These are phyloP conservation scores for Monosporascus sp. DNA, from an alignment of 2,329 filamentous ascomycete species.

Conservation along the genomic window DNA sequence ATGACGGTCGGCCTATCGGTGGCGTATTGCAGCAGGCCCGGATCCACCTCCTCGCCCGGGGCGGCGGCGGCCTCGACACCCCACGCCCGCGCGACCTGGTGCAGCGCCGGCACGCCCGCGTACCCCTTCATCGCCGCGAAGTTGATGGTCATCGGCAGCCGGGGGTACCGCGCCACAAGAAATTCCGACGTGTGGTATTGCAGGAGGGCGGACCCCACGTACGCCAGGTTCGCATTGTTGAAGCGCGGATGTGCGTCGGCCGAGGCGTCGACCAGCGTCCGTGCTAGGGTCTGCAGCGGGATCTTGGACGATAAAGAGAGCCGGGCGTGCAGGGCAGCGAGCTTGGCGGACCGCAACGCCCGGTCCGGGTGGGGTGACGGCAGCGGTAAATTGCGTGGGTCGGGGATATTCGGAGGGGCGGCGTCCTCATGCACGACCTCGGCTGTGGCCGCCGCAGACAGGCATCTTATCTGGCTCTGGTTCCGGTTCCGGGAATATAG, in stretches of 20 bases:
- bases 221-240: constrained; percentile 83
- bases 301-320: constrained; percentile 76
- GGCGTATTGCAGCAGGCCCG: constrained; percentile 80
- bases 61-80: constrained; percentile 83
- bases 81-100: constrained; percentile 76
- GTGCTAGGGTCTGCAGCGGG: constrained; percentile 78
- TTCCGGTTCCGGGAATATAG: constrained; percentile 1
- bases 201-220: constrained; percentile 76
- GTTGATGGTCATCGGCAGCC: constrained; percentile 81
- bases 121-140: constrained; percentile 84
- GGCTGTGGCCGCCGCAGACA: constrained; percentile 12
- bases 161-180: constrained; percentile 83
- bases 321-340: constrained; percentile 86
- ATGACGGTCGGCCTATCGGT: constrained; percentile 40
- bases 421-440: constrained; percentile 21
- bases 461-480: constrained; percentile 18
- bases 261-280: constrained; percentile 78
- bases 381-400: constrained; percentile 35
- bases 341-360: constrained; percentile 74
- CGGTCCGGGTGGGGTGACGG: constrained; percentile 68
- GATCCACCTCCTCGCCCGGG: constrained; percentile 87
- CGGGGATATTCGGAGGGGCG: constrained; percentile 7
- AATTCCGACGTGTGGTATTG: constrained; percentile 86
- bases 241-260: constrained; percentile 75
- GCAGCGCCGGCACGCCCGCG: constrained; percentile 68